These are phyloP conservation scores for Flammula alnicola DNA, from an alignment of 1,284 basidiomycete genomes.

Conservation along the genomic window DNA sequence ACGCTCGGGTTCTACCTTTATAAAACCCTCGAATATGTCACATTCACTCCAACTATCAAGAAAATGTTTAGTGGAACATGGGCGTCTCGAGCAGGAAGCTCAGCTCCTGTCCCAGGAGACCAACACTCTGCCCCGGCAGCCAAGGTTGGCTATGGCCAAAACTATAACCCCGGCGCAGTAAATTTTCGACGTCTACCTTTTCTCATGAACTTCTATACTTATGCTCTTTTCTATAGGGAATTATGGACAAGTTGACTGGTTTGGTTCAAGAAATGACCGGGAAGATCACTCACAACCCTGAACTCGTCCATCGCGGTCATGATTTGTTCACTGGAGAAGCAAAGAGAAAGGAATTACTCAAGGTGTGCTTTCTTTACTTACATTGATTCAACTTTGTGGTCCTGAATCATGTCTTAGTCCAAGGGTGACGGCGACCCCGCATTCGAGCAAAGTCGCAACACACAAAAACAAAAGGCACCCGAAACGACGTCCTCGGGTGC, in stretches of 20 bases:
- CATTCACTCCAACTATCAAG: too few species aligned
- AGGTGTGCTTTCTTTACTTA: background rate
- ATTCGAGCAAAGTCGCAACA: background rate
- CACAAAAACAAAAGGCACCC: background rate
- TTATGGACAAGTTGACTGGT: conserved; percentile 22
- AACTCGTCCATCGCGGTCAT: conserved; percentile 20
- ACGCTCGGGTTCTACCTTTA: too few species aligned
- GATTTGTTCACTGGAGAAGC: conserved; percentile 21
- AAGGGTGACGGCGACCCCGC: background rate
- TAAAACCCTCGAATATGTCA: too few species aligned
- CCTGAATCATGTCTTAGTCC: background rate
- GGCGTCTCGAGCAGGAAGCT: too few species aligned
- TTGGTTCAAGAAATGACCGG: conserved; percentile 21
- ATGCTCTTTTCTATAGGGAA: conserved; percentile 6
- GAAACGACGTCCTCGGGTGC: too few species aligned
- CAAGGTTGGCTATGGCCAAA: conserved; percentile 30
- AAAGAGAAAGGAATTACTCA: conserved; percentile 19
- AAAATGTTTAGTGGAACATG: too few species aligned
- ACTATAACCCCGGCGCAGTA: conserved; percentile 20
- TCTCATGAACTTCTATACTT: background rate
- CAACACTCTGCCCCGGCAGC: too few species aligned
- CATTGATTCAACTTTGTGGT: too few species aligned
- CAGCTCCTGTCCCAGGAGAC: too few species aligned
- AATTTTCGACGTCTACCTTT: background rate
- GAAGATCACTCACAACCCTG: conserved; percentile 21